Evolutionary conservation across 148 eudicot genomes (phyloP), one percentile per base, ranked within the genome.

Genomic region (Cornus kousa): DNA sequence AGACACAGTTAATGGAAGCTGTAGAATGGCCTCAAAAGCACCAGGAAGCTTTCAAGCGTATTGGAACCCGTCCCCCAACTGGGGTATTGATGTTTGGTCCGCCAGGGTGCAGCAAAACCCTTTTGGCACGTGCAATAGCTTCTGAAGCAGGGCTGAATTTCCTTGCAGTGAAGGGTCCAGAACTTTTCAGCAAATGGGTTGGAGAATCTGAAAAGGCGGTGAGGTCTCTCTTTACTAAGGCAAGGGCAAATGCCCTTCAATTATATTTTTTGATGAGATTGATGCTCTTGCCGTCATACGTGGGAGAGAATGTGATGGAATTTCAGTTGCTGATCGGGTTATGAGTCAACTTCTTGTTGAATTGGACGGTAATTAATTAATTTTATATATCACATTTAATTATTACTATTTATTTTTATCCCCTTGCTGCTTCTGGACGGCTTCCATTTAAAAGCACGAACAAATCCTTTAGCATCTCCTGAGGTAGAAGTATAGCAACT

Each of bases 41-140:
- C 82, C 91, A 83, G 70, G 95, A 93, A 79, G 90, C 94, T 82
- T 92, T 93, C 76, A 81, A 85, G 79, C 92, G 93, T 50, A 90
- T 96, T 37, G 98, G 98, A 28, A 90, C 88, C 68, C 87, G 92
- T 12, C 99, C 99, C 43, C 99, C 98, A 9, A 88, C 88, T 24
- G 99, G 99, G 32, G 88, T 96, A 31, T 85, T 96, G 78, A 28
- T 96, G 90, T 96, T 89, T 87, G 99, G 99, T 68, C 99, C 99
- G 80, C 99, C 99, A n/a, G 99, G 99, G 17, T 96, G 99, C 83
- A 96, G 99, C 86, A 96, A 96, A 88, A 96, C 99, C 68, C 90
- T 96, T 68, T 85, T 96, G 92, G 99, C 99, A 5, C 95, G 98
- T 82, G 98, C 98, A 67, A 97, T 96, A 24, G 99, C 99, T 79